Conservation (phyloP, 2,329 filamentous ascomycete species). For the Trichoderma sp. region DNA sequence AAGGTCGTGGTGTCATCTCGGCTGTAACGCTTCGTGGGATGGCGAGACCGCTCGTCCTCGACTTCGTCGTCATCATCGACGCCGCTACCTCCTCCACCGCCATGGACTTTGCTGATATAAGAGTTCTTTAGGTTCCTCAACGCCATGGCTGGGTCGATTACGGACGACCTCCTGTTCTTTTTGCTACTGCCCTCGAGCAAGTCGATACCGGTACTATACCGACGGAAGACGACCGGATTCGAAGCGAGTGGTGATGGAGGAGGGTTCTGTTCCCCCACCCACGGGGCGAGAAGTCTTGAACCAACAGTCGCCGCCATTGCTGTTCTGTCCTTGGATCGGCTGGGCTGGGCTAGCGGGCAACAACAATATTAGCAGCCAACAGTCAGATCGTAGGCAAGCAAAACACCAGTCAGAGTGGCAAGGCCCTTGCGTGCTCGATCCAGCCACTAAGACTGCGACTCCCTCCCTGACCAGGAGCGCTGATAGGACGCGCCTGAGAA, state of each 20-base stretch:
- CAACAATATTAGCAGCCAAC: conserved; percentile 11
- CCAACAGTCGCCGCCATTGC: conserved; percentile 20
- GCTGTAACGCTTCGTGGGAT: conserved; percentile 28
- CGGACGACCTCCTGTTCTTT: conserved; percentile 11
- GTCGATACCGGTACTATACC: conserved; percentile 24
- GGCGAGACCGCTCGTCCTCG: conserved; percentile 32
- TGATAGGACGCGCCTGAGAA: neutral
- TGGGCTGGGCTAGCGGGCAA: conserved; percentile 20
- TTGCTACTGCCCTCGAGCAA: neutral
- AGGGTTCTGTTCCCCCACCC: conserved; percentile 27
- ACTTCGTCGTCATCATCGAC: neutral
- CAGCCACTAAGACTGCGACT: neutral
- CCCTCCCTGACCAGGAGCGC: conserved; percentile 10
- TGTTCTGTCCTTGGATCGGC: neutral
- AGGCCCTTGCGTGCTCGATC: conserved; percentile 25
- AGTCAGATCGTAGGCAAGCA: neutral
- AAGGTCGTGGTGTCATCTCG: conserved; percentile 43
- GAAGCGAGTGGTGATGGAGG: conserved; percentile 29
- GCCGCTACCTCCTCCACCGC: neutral
- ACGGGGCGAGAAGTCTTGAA: conserved; percentile 24
- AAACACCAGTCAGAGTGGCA: conserved; percentile 1
- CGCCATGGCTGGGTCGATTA: conserved; percentile 4
- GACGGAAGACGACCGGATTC: conserved; percentile 26
- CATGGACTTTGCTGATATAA: conserved; percentile 4
- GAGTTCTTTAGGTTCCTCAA: conserved; percentile 1